Conservation (phyloP, 2,329 filamentous ascomycete species). For the Achaetomium macrosporum region DNA sequence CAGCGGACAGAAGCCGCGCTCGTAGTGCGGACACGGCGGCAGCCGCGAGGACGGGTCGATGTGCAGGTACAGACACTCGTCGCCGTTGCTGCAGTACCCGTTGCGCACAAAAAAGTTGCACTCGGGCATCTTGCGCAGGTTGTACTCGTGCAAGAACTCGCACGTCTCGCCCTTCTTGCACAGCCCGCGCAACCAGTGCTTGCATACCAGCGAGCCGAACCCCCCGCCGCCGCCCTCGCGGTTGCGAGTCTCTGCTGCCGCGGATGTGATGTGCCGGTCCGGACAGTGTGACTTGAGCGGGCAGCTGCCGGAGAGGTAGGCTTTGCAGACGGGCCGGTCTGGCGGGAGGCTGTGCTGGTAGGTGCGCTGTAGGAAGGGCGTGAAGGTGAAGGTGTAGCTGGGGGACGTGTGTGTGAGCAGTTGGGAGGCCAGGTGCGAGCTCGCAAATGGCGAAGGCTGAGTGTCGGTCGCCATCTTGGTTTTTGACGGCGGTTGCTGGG, state of each 20-base stretch:
- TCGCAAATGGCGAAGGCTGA: too few relatives aligned
- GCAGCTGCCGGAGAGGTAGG: slow-evolving; percentile 80
- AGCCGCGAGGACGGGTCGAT: slow-evolving; percentile 76
- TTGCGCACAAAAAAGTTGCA: slow-evolving; percentile 95
- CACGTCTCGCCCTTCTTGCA: slow-evolving; percentile 97
- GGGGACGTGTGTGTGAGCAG: slow-evolving; percentile 54
- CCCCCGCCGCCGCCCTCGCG: slow-evolving; percentile 45
- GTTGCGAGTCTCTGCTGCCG: slow-evolving; percentile 23
- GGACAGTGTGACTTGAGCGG: slow-evolving; percentile 78
- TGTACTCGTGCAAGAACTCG: slow-evolving; percentile 98
- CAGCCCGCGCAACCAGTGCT: slow-evolving; percentile 94
- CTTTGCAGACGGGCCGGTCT: slow-evolving; percentile 75
- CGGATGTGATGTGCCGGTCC: slow-evolving; percentile 64
- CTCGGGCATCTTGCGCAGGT: slow-evolving; percentile 95
- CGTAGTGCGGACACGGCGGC: slow-evolving; percentile 83
- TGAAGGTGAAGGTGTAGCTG: slow-evolving; percentile 72
- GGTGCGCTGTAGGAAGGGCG: slow-evolving; percentile 73
- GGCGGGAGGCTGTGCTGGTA: slow-evolving; percentile 79
- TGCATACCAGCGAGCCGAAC: slow-evolving; percentile 86
- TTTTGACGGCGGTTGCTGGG: background rate
- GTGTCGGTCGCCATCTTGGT: slow-evolving; percentile 24
- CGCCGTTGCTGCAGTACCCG: slow-evolving; percentile 91
- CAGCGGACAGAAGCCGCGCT: slow-evolving; percentile 88
- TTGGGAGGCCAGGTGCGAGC: slow-evolving; percentile 31
- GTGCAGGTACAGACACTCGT: slow-evolving; percentile 92